Evolutionary conservation across 2,329 filamentous ascomycete genomes (phyloP).

Genomic region (Periconia sp.): DNA sequence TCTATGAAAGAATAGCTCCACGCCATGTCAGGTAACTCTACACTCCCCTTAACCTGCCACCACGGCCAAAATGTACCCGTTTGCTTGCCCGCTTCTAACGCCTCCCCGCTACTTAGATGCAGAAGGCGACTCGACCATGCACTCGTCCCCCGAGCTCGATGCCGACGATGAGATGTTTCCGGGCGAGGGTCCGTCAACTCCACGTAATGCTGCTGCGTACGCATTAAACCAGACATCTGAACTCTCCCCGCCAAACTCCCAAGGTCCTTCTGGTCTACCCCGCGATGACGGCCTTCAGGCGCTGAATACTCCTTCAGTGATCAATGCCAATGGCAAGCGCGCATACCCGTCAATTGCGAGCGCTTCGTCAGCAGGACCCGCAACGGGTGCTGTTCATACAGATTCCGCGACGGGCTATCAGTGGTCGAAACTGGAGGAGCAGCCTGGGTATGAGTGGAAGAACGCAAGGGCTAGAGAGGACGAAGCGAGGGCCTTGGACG

Average conservation of each 20-base stretch:
- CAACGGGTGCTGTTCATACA: constrained; percentile 23
- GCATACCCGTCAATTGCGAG: constrained; percentile 20
- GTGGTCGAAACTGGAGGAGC: constrained; percentile 44
- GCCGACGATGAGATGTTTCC: constrained; percentile 50
- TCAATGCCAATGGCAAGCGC: constrained; percentile 48
- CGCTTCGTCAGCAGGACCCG: constrained; percentile 7
- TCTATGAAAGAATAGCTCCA: too few species aligned
- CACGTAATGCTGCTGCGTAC: constrained; percentile 40
- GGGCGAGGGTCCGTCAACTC: constrained; percentile 52
- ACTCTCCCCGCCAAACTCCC: constrained; percentile 62
- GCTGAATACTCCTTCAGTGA: constrained; percentile 23
- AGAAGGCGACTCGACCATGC: constrained; percentile 65
- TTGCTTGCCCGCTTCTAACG: constrained; percentile 18
- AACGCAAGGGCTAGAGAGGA: constrained; percentile 45
- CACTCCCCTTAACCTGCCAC: neutral
- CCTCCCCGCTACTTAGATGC: constrained; percentile 45
- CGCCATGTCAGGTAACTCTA: constrained; percentile 15
- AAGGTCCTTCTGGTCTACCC: constrained; percentile 38
- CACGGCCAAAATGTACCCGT: constrained; percentile 5
- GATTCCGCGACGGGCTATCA: constrained; percentile 43
- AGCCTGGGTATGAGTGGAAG: constrained; percentile 47
- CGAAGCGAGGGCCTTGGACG: constrained; percentile 39
- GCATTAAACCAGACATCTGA: constrained; percentile 47
- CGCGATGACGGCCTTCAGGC: constrained; percentile 28
- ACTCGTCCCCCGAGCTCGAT: constrained; percentile 47